Evolutionary conservation across 805 yeast species (phyloP), one percentile per base, ranked within the genome.

Genomic region (Wickerhamiella sorbophila): DNA sequence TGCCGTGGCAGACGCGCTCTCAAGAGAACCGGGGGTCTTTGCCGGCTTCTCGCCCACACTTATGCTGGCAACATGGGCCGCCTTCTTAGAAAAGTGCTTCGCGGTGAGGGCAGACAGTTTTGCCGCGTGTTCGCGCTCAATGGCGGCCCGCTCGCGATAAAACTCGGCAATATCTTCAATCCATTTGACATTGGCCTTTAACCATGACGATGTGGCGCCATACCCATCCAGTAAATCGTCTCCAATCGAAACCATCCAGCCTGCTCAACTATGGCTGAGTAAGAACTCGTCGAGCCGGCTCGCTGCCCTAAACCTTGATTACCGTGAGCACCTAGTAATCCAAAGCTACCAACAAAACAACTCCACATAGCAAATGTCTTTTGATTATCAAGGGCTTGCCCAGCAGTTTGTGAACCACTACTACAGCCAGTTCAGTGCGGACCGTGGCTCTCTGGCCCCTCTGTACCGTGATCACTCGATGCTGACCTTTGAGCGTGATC

Each of bases 381-480:
- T 50, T 39, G 58, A 58, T 41, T 55, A 54, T 54, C 49, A 46
- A 48, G 41, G 53, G 31, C 55, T 54, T 22, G 56, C 61, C 38
- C 71, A 79, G 63, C 94, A 88, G 65, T 88, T 88, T 68, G 84
- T 95, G 58, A 79, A 74, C 64, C 88, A 86, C 60, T 88, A 91
- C 75, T 91, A 88, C 75, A 81, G 83, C 62, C 94, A 84, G 65
- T 88, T 88, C 58, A 96, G 87, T 66, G 63, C 78, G 55, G 95
- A 88, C 66, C 83, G 97, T 71, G 63, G 85, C 45, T 91, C 82
- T 63, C 75, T 88, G 61, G 94, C 94, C 53, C 80, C 83, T 69
- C 74, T 88, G 57, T 88, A 88, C 77, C 82, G 99, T 62, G 95
- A 85, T 48, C 87, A 83, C 61, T 86, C 96, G 22, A 91, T 91